Percentiles rank a stretch among this genome's conserved stretches.
These are phyloP conservation scores for Bonia amplexicaulis DNA, from an alignment of 176 grass and related monocot genomes.

Conservation along the genomic window DNA sequence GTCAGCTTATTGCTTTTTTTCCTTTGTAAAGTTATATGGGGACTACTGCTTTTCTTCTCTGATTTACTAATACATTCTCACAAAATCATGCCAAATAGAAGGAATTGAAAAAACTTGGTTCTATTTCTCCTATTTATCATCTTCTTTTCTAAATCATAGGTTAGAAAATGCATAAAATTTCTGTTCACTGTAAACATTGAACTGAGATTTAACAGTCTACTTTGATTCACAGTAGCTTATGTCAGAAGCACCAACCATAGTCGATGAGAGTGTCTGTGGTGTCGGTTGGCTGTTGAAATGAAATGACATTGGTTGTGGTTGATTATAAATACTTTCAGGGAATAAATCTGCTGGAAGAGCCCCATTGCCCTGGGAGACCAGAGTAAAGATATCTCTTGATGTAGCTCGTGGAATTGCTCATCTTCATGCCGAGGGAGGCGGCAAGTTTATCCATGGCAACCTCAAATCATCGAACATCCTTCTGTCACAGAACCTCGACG, in stretches of 20 bases:
- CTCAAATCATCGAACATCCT: conserved; percentile 87
- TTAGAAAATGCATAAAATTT: background rate
- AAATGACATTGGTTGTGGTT: conserved; percentile 24
- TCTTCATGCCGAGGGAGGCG: conserved; percentile 69
- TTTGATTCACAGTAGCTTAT: background rate
- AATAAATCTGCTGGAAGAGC: conserved; percentile 52
- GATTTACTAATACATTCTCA: background rate
- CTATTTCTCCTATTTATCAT: background rate
- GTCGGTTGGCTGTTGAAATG: background rate
- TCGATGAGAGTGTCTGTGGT: background rate
- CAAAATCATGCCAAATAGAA: background rate
- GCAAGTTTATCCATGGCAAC: conserved; percentile 90
- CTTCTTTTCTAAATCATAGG: background rate
- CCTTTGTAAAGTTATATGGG: background rate
- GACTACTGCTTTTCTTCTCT: background rate
- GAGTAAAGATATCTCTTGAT: conserved; percentile 73
- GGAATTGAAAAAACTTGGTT: background rate
- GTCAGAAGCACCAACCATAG: background rate
- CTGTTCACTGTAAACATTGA: background rate
- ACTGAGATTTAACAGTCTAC: background rate
- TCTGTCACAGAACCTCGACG: conserved; percentile 52
- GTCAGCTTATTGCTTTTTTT: background rate
- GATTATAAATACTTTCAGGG: conserved; percentile 43
- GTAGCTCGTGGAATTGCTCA: conserved; percentile 67
- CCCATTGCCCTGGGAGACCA: conserved; percentile 74